phyloP scores from a whole-genome alignment of 805 yeast genomes.

The Maudiozyma bulderi region DNA sequence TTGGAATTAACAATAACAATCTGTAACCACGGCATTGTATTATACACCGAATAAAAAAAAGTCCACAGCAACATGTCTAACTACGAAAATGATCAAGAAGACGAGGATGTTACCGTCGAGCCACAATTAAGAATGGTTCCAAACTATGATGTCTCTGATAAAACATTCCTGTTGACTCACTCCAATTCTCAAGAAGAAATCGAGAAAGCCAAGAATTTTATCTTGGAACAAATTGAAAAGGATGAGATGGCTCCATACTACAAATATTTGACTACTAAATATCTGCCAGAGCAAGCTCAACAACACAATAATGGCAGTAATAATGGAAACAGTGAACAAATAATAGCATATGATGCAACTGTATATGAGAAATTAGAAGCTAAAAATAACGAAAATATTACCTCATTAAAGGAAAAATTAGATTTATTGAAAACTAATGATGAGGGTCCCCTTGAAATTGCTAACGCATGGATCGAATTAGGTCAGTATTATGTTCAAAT shows the following conservation, averaged over 20 bases:
- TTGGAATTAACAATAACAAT: too few species aligned
- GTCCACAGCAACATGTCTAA: not conserved
- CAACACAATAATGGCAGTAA: not conserved
- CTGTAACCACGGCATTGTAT: too few species aligned
- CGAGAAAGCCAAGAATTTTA: conserved; percentile 13
- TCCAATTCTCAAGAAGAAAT: conserved; percentile 12
- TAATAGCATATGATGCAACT: conserved; percentile 46
- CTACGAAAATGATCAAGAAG: conserved; percentile 6
- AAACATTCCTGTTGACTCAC: conserved; percentile 53
- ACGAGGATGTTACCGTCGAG: conserved; percentile 19
- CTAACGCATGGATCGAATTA: conserved; percentile 64
- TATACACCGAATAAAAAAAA: too few species aligned
- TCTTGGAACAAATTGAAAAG: conserved; percentile 45
- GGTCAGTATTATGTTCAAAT: conserved; percentile 84
- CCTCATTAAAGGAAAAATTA: conserved; percentile 36
- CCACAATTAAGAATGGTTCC: conserved; percentile 47
- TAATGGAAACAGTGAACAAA: conserved; percentile 10
- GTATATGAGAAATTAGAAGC: conserved; percentile 42
- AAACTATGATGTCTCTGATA: conserved; percentile 72
- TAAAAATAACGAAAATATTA: conserved; percentile 48
- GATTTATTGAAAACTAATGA: conserved; percentile 43
- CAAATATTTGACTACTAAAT: conserved; percentile 40
- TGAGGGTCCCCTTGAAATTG: conserved; percentile 81
- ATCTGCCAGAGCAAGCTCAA: not conserved
- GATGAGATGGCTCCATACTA: conserved; percentile 79